Evolutionary conservation across 1,284 basidiomycete genomes (phyloP), one percentile per base, ranked within the genome.

Genomic region (Sporisorium reilianum): DNA sequence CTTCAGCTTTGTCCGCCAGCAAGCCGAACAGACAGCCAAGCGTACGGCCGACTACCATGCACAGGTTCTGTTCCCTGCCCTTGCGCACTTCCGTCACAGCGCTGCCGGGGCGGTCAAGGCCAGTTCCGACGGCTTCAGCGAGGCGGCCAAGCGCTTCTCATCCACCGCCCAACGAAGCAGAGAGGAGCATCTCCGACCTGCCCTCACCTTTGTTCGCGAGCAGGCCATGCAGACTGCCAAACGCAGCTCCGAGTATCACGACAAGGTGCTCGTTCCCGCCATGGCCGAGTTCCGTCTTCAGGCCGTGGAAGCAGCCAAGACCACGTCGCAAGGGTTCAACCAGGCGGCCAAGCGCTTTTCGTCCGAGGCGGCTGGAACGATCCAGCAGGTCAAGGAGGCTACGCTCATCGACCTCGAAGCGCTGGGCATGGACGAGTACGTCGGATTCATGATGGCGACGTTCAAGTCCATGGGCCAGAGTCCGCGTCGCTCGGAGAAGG

Each of bases 311-410:
- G 69, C 64, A 1, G 69, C 59, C 36, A 62, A 42, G 26, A 55
- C 52, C 22, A 66, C 64, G 25, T 63, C 59, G 14, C 18, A 66
- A 6, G 63, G 64, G 3, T 46, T 72, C 51, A 59, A 63, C 55
- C 62, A 72, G 52, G 69, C 60, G 11, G 69, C 59, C 16, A 48
- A 66, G 49, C 51, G 42, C 14, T 72, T 66, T 41, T 55, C 63
- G 7, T 12, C 40, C 26, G 64, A 72, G 23, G 69, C 69, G 16
- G 40, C 55, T 8, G 40, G 28, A 6, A 63, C 69, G 1, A 64
- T 72, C 1, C 34, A 65, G 55, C 64, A 66, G 12, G 53, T 72
- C 46, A 72, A 58, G 40, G 36, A 63, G 2, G 52, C 48, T 5
- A 59, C 63, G 11, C 22, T 63, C 52, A 25, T 72, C 50, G 41